A percentile compares a stretch with the other conserved stretches of the same genome.
Evolutionary conservation across 768 basidiomycete genomes (phyloP).

Genomic region (Gloeostereum incarnatum): DNA sequence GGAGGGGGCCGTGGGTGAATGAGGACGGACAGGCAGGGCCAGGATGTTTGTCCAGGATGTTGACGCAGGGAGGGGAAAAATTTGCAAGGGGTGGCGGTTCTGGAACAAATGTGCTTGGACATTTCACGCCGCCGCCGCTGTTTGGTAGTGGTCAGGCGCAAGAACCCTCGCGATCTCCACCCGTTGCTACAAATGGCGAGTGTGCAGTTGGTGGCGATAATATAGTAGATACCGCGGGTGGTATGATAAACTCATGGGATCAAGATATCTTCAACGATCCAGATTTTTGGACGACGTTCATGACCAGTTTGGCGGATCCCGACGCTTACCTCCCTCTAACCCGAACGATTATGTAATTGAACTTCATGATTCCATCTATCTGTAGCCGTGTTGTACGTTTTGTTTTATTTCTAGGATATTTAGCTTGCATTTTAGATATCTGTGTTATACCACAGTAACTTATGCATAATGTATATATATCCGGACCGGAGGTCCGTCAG

Average conservation of each 20-base stretch:
- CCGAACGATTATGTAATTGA: no score
- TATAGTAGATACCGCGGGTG: neutral
- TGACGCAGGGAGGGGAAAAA: neutral
- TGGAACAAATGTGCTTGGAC: neutral
- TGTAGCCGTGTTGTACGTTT: no score
- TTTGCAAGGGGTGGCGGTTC: neutral
- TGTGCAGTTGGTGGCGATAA: neutral
- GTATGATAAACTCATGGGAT: constrained; percentile 2
- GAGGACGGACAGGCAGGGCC: constrained; percentile 7
- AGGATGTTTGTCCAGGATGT: neutral
- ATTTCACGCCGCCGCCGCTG: neutral
- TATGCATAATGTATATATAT: no score
- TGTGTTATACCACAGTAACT: no score
- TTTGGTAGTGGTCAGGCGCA: neutral
- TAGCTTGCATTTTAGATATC: no score
- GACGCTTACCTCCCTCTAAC: no score
- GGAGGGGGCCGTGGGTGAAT: constrained; percentile 13
- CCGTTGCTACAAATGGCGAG: neutral
- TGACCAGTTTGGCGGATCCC: constrained; percentile 24
- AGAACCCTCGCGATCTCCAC: neutral
- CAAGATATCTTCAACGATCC: constrained; percentile 29
- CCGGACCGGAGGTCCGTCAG: no score
- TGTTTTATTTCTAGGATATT: no score
- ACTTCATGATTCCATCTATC: no score
- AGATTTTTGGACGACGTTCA: constrained; percentile 33